Conservation (phyloP, 2,329 filamentous ascomycete genomes). For the Colletotrichum cereale region DNA sequence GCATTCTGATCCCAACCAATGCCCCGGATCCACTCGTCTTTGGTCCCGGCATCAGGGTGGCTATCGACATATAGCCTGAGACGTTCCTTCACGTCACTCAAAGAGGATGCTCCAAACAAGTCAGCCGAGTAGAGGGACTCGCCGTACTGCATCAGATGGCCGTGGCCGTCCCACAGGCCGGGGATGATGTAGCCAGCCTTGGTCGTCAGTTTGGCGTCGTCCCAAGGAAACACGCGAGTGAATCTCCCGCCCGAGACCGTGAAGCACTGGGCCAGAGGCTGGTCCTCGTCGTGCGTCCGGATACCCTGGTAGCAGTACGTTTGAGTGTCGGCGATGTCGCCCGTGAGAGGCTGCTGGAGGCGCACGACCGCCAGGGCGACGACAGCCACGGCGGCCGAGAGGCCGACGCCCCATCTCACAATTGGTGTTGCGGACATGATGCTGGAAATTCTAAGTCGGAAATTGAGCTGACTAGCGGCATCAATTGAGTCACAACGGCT, state of each 20-base stretch:
- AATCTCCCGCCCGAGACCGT: slow-evolving; percentile 66
- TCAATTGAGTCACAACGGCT: slow-evolving; percentile 4
- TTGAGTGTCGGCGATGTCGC: slow-evolving; percentile 22
- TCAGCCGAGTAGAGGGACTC: slow-evolving; percentile 76
- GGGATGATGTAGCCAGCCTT: slow-evolving; percentile 70
- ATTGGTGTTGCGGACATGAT: slow-evolving; percentile 30
- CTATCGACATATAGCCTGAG: slow-evolving; percentile 63
- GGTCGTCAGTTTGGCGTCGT: slow-evolving; percentile 43
- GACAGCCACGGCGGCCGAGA: slow-evolving; percentile 46
- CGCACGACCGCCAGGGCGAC: slow-evolving; percentile 49
- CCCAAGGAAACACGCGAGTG: slow-evolving; percentile 58
- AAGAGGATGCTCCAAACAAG: slow-evolving; percentile 69
- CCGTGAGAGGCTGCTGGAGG: slow-evolving; percentile 39
- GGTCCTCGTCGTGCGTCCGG: slow-evolving; percentile 51
- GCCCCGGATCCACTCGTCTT: slow-evolving; percentile 72
- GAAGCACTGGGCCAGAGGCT: slow-evolving; percentile 65
- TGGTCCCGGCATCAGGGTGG: slow-evolving; percentile 65
- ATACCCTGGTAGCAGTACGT: slow-evolving; percentile 57
- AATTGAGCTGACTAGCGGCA: slow-evolving; percentile 11
- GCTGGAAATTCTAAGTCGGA: slow-evolving; percentile 2
- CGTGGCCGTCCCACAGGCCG: slow-evolving; percentile 79
- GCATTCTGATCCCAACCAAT: slow-evolving; percentile 79
- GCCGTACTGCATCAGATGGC: slow-evolving; percentile 74
- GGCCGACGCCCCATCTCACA: slow-evolving; percentile 43
- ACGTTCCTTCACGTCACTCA: slow-evolving; percentile 66